Percentiles rank a stretch among this genome's conserved stretches.
These are phyloP conservation scores for Talaromyces rugulosus DNA, from an alignment of 2,329 filamentous ascomycete species.

Conservation along the genomic window DNA sequence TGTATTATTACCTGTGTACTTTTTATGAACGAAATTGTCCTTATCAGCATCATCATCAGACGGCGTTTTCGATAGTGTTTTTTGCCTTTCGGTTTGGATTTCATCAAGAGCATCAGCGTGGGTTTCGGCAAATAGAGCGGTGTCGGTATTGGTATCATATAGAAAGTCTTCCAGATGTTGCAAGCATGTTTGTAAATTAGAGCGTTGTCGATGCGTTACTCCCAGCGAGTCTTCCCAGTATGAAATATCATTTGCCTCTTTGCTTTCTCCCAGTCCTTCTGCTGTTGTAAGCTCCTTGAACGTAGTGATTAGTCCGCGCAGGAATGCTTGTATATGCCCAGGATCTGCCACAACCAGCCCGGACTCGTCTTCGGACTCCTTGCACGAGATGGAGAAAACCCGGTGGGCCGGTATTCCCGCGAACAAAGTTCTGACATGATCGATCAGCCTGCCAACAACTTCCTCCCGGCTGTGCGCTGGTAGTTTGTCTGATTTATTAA, in stretches of 20 bases:
- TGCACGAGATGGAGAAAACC: constrained; percentile 69
- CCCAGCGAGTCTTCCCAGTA: constrained; percentile 81
- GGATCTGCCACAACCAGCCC: constrained; percentile 39
- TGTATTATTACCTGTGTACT: constrained; percentile 8
- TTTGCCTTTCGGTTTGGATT: constrained; percentile 13
- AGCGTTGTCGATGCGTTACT: constrained; percentile 82
- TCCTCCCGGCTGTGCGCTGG: constrained; percentile 12
- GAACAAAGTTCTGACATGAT: constrained; percentile 38
- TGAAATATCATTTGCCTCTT: constrained; percentile 40
- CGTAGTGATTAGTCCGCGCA: constrained; percentile 60
- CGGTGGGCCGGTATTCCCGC: constrained; percentile 41
- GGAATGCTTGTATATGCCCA: constrained; percentile 65
- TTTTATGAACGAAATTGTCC: constrained; percentile 6
- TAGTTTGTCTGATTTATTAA: constrained; percentile 59
- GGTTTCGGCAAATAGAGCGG: constrained; percentile 5
- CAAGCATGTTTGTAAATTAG: constrained; percentile 72
- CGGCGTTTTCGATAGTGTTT: constrained; percentile 12
- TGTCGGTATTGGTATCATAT: constrained; percentile 43
- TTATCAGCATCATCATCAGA: constrained; percentile 2
- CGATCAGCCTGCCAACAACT: constrained; percentile 23
- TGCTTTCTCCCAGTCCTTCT: constrained; percentile 28
- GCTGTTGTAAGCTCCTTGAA: constrained; percentile 54
- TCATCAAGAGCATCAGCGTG: constrained; percentile 13
- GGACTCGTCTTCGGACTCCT: constrained; percentile 45
- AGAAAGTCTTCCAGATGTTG: constrained; percentile 70